Evolutionary conservation across 768 basidiomycete species (phyloP).

Genomic region (Daedaleopsis nitida): DNA sequence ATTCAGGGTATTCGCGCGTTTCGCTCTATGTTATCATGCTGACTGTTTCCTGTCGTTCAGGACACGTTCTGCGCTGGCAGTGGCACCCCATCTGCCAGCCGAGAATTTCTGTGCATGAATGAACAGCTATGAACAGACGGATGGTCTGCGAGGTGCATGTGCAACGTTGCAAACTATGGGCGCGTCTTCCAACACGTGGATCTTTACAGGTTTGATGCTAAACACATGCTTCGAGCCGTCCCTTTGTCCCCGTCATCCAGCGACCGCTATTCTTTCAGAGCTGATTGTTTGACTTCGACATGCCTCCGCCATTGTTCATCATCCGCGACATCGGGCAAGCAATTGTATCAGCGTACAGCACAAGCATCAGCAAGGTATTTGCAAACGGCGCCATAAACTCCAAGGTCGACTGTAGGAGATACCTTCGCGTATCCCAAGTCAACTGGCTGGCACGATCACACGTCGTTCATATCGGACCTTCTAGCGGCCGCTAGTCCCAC

Average conservation of each 20-base stretch:
- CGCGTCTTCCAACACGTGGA: constrained; percentile 15
- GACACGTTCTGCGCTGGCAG: not conserved
- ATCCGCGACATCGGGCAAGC: not conserved
- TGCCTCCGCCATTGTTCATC: not conserved
- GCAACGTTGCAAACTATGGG: constrained; percentile 6
- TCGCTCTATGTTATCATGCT: constrained; percentile 12
- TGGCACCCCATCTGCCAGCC: constrained; percentile 1
- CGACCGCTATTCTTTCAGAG: not conserved
- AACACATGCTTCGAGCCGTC: not conserved
- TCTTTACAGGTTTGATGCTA: not conserved
- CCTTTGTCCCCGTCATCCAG: constrained; percentile 9
- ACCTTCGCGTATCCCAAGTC: constrained; percentile 12
- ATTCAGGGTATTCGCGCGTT: constrained; percentile 15
- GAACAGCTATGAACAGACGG: constrained; percentile 1
- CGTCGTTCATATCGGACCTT: constrained; percentile 23
- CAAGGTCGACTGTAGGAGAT: not conserved
- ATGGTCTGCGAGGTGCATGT: constrained; percentile 3
- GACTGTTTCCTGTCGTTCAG: constrained; percentile 6
- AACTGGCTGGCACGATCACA: not conserved
- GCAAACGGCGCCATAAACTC: constrained; percentile 6
- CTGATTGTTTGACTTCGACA: not conserved
- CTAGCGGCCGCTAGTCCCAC: constrained; percentile 13
- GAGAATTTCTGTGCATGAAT: not conserved
- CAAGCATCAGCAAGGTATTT: not conserved
- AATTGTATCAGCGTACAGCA: not conserved